Evolutionary conservation across 2,329 filamentous ascomycete genomes (phyloP).

Genomic region (Cordyceps cateniannulata): DNA sequence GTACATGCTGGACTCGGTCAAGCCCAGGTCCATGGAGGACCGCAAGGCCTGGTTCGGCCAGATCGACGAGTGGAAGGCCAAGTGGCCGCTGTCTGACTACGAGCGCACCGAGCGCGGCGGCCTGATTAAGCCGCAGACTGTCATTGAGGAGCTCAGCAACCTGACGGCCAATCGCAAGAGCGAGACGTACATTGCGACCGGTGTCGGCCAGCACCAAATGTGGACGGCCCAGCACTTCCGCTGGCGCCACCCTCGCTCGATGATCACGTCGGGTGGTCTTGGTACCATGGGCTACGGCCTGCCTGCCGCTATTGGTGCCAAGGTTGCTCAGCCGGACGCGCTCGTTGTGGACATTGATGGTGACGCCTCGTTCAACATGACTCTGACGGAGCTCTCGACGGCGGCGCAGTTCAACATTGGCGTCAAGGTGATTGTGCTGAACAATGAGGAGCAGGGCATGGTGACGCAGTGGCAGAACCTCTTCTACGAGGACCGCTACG

Average conservation of each 20-base stretch:
- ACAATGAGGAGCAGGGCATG: constrained; percentile 97
- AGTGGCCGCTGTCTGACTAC: constrained; percentile 79
- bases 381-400: constrained; percentile 87
- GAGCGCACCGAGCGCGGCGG: constrained; percentile 70
- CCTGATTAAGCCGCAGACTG: constrained; percentile 86
- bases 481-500: constrained; percentile 84
- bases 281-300: constrained; percentile 87
- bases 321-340: constrained; percentile 70
- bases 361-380: constrained; percentile 99
- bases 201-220: constrained; percentile 98
- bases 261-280: constrained; percentile 94
- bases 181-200: constrained; percentile 81
- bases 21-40: constrained; percentile 53
- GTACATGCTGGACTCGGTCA: constrained; percentile 65
- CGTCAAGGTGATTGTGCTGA: constrained; percentile 88
- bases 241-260: constrained; percentile 84
- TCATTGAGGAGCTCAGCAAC: constrained; percentile 86
- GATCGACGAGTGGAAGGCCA: constrained; percentile 85
- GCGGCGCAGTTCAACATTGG: constrained; percentile 95
- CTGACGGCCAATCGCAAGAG: constrained; percentile 76
- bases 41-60: constrained; percentile 82
- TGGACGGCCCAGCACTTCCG: constrained; percentile 96
- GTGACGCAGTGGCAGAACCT: constrained; percentile 94
- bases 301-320: constrained; percentile 89
- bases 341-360: constrained; percentile 95